A percentile compares a stretch with the other conserved stretches of the same genome.
Evolutionary conservation across 306 rosid species (phyloP).

Genomic region (Sphenostylis stenocarpa): DNA sequence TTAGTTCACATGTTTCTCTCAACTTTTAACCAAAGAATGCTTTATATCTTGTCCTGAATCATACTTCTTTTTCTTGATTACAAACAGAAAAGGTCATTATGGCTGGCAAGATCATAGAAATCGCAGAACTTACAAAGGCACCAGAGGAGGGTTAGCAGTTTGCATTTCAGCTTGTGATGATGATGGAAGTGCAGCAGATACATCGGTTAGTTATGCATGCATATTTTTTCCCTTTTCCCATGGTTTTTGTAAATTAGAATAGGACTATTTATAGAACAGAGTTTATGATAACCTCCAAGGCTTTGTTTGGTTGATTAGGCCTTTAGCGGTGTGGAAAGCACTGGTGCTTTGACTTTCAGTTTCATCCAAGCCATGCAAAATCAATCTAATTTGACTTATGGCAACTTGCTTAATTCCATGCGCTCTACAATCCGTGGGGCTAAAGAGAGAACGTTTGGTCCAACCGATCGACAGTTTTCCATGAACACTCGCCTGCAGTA

Average conservation of each 20-base stretch:
- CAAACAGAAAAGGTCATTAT: slow-evolving; percentile 43
- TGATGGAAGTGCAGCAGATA: slow-evolving; percentile 46
- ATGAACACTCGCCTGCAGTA: slow-evolving; percentile 30
- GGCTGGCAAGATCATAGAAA: slow-evolving; percentile 46
- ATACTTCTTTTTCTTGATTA: background rate
- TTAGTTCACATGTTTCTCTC: background rate
- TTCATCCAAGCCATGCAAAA: slow-evolving; percentile 61
- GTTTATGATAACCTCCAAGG: background rate
- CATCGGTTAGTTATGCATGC: slow-evolving; percentile 42
- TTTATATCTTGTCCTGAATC: background rate
- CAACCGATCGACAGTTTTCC: background rate
- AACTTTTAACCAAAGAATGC: no score
- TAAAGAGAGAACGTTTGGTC: slow-evolving; percentile 38
- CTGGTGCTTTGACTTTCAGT: slow-evolving; percentile 71
- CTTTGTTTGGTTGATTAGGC: slow-evolving; percentile 42
- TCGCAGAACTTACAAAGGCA: slow-evolving; percentile 47
- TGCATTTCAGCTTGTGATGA: slow-evolving; percentile 56
- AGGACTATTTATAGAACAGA: background rate
- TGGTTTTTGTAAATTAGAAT: background rate
- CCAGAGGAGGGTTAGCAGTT: slow-evolving; percentile 52
- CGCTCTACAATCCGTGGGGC: slow-evolving; percentile 48
- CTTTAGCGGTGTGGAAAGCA: slow-evolving; percentile 37
- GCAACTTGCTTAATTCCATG: slow-evolving; percentile 50
- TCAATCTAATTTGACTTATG: slow-evolving; percentile 51
- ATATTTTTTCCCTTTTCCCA: background rate